Base-by-base conservation (phyloP, 179 eudicot genomes). In the Silene noctiflora region DNA sequence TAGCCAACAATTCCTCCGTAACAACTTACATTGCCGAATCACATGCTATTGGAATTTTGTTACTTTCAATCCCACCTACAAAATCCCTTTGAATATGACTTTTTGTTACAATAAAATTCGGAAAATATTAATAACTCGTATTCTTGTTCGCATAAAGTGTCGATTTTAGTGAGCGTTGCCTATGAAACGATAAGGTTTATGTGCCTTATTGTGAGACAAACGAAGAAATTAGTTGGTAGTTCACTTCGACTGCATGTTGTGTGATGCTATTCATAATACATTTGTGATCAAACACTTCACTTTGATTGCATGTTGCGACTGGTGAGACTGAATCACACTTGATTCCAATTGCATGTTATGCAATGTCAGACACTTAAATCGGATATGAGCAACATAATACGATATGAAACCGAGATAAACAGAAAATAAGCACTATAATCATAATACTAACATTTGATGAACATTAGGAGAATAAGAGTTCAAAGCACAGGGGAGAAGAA, bases 1-100 rank as follows among this genome's bases (percentile, higher is more conserved):
- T 33, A 77, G 51, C 64, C 75, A 70, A 29, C 68, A 70, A 69
- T 46, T 39, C 13, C 16, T 53, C 61, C 29, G 24, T 61, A 65
- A 53, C 67, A 39, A 71, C 55, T 72, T 64, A 53, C 62, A 65
- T 46, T 25, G 29, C 39, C 61, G 67, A 35, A 72, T 65, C 73
- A 78, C 58, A 65, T 46, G 31, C 66, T 60, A 51, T 55, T 35
- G 69, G 77, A 66, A 78, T 78, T 48, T 73, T 22, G 74, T 78
- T 67, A 46, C 74, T 73, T 73, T 73, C 81, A 73, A 10, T 1
- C 74, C 77, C 77, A 73, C 69, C 76, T 65, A 72, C 60, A 72
- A 69, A 71, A 77, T 75, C 75, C 63, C 64, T 46, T 44, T 59
- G 60, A 77, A 67, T 77, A 73, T 1, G 33, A 75, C 69, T 4